Evolutionary conservation across 2,329 filamentous ascomycete species (phyloP), one percentile per base, ranked within the genome.

Genomic region (Ambrosiella xylebori): DNA sequence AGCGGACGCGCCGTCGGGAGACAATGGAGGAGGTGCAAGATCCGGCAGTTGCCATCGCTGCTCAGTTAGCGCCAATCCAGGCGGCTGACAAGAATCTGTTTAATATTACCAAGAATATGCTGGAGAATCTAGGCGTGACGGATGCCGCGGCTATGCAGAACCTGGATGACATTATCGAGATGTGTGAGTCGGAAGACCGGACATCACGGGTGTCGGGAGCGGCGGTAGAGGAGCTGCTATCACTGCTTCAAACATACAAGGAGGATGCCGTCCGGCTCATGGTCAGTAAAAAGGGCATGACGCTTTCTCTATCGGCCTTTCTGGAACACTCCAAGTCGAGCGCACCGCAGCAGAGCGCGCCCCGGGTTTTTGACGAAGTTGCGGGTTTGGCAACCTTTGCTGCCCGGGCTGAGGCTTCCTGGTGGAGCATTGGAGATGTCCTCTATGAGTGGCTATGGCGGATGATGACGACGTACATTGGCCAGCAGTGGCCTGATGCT

Each of bases 1-100:
- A 85, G 65, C 73, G 82, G 54, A 81, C 81, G 37, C 75, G 82
- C 51, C 76, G 80, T 15, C 74, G 82, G 57, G 81, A 84, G 49
- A 77, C 74, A 2, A 72, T 76, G 9, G 79, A 78, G 40, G 80
- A 81, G 54, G 67, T 69, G 0, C 66, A 76, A 12, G 79, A 82
- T 61, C 71, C 77, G 6, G 76, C 72, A 55, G 74, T 73, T 0
- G 68, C 76, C 35, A 72, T 76, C 56, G 75, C 78, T 1, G 75
- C 73, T 56, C 77, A 82, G 63, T 67, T 83, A 3, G 74, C 78
- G 62, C 74, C 76, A 1, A 77, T 74, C 53, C 78, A 81, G 61
- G 77, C 77, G 1, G 76, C 74, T 11, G 79, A 81, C 61, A 73
- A 74, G 59, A 73, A 75, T 56, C 68, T 81, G 1, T 81, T 81